Conservation (phyloP, 108 stramenopile genomes). For the Skeletonema grethae region DNA sequence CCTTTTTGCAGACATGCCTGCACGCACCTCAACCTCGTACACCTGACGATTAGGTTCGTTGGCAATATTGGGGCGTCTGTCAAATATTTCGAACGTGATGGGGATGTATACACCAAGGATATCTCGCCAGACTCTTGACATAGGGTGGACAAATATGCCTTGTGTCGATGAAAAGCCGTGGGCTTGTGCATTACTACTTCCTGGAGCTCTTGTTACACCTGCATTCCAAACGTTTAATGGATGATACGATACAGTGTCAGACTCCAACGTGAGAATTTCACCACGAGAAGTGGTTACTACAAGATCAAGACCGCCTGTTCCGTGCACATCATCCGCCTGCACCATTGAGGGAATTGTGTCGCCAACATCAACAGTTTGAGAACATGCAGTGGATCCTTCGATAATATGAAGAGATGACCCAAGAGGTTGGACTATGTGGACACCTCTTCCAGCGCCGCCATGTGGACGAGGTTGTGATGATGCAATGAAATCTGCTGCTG, state of each 20-base stretch:
- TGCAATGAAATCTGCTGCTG: slow-evolving; percentile 10
- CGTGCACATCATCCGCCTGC: slow-evolving; percentile 87
- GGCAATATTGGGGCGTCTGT: slow-evolving; percentile 70
- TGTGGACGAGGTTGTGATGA: slow-evolving; percentile 44
- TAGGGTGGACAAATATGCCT: slow-evolving; percentile 80
- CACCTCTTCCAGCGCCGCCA: slow-evolving; percentile 65
- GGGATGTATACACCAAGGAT: slow-evolving; percentile 79
- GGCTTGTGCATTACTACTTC: slow-evolving; percentile 55
- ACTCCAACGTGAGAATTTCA: slow-evolving; percentile 76
- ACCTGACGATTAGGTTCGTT: slow-evolving; percentile 62
- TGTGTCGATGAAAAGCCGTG: slow-evolving; percentile 82
- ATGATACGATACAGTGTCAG: slow-evolving; percentile 68
- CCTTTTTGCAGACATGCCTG: slow-evolving; percentile 59
- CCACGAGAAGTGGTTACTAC: slow-evolving; percentile 73
- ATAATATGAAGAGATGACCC: slow-evolving; percentile 64
- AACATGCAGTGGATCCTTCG: slow-evolving; percentile 76
- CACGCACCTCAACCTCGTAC: slow-evolving; percentile 72
- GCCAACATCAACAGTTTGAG: slow-evolving; percentile 71
- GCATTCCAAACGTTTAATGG: slow-evolving; percentile 82
- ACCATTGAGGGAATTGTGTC: slow-evolving; percentile 72
- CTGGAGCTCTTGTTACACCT: slow-evolving; percentile 63
- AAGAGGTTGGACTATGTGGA: slow-evolving; percentile 79
- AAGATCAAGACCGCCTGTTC: slow-evolving; percentile 71
- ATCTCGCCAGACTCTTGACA: slow-evolving; percentile 72
- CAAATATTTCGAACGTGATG: slow-evolving; percentile 83